These are phyloP conservation scores for Pseudonitzschia pungens DNA, from an alignment of 108 stramenopile species.

Conservation along the genomic window DNA sequence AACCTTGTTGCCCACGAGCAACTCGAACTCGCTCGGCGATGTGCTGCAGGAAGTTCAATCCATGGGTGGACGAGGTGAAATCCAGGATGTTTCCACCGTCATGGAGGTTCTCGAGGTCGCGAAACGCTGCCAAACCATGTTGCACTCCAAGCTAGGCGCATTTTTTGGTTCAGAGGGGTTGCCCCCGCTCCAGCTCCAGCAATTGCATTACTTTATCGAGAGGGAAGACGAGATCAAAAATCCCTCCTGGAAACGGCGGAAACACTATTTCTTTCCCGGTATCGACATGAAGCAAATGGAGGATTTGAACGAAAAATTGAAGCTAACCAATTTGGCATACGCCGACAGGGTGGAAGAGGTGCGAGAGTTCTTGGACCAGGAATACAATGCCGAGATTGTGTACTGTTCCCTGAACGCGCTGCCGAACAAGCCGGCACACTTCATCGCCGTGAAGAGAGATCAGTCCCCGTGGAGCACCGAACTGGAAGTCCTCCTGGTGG, in stretches of 20 bases:
- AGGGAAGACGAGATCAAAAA: conserved; percentile 69
- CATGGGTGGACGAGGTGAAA: conserved; percentile 31
- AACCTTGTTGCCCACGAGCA: not conserved
- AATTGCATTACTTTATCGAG: conserved; percentile 73
- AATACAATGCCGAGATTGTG: conserved; percentile 46
- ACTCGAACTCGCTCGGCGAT: conserved; percentile 17
- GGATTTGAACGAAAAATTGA: conserved; percentile 64
- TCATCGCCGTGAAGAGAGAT: conserved; percentile 70
- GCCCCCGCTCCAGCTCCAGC: conserved; percentile 21
- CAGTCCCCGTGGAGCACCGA: conserved; percentile 43
- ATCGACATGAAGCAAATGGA: conserved; percentile 56
- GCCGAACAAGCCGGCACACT: conserved; percentile 76
- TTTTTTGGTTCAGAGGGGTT: conserved; percentile 23
- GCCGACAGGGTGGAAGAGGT: conserved; percentile 62
- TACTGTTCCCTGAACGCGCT: conserved; percentile 54
- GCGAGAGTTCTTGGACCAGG: conserved; percentile 38
- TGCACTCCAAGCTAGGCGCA: conserved; percentile 9
- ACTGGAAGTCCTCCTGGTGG: conserved; percentile 69
- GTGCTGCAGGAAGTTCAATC: conserved; percentile 23
- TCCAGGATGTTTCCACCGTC: conserved; percentile 24
- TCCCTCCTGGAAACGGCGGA: conserved; percentile 77
- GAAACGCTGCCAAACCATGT: conserved; percentile 2
- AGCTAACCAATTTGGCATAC: conserved; percentile 65
- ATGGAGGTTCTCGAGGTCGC: conserved; percentile 25
- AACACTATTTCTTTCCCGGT: conserved; percentile 62